These are phyloP conservation scores for Populus tremula DNA, from an alignment of 345 rosid genomes.

Conservation along the genomic window DNA sequence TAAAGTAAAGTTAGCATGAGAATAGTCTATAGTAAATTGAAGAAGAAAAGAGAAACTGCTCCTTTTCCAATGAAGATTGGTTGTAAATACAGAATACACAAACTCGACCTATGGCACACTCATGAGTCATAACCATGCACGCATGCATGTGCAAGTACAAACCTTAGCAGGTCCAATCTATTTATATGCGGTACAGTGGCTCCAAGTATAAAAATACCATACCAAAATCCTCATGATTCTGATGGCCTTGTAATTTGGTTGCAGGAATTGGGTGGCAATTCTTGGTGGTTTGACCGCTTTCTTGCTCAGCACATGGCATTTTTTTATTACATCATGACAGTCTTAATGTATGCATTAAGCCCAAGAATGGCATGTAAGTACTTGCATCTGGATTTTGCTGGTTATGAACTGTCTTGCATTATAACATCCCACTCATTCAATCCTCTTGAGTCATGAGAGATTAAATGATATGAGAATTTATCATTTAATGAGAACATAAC, in stretches of 20 bases:
- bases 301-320: constrained; percentile 80
- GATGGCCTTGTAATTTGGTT: constrained; percentile 20
- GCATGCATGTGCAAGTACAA: not conserved
- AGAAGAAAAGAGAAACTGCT: not conserved
- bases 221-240: constrained; percentile 7
- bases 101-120: not conserved
- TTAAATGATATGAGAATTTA: not conserved
- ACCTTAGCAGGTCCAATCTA: not conserved
- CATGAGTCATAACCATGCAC: not conserved
- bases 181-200: not conserved
- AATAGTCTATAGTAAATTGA: not conserved
- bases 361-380: constrained; percentile 99
- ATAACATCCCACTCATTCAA: not conserved
- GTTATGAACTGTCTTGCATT: not conserved
- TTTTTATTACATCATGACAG: constrained; percentile 85
- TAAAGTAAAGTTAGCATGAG: not conserved
- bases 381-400: not conserved
- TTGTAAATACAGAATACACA: not conserved
- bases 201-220: not conserved
- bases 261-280: constrained; percentile 94
- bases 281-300: constrained; percentile 96
- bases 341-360: constrained; percentile 75
- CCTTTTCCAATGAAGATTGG: not conserved
- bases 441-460: not conserved
- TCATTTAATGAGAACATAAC: not conserved